Evolutionary conservation across 2,329 filamentous ascomycete genomes (phyloP), one percentile per base, ranked within the genome.

Genomic region (Claviceps quebecensis): DNA sequence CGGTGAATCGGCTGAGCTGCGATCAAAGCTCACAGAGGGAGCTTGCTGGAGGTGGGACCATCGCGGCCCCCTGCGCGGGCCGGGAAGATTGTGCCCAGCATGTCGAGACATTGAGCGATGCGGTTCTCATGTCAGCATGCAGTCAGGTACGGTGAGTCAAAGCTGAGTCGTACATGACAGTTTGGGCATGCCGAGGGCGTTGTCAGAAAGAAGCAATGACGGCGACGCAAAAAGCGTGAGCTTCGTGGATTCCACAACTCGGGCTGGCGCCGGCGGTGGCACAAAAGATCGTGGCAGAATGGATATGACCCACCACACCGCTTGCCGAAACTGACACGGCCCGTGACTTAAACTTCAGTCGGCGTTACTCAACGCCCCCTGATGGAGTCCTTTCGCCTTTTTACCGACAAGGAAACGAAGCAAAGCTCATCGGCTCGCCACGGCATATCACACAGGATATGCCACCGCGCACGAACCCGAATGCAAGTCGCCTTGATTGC

Each of bases 21-120:
- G 67, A 54, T 79, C 75, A 57, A 69, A 59, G 61, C 69, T 73
- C 34, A 68, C 66, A 48, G 63, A 69, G 63, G 73, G 76, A 60
- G 73, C 66, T 55, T 79, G 75, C 44, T 75, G 73, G 48, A 78
- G 67, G 58, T 77, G 76, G 48, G 72, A 69, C 74, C 74, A 76
- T 55, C 71, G 73, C 52, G 70, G 66, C 41, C 67, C 66, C 61
- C 67, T 74, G 56, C 72, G 73, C 54, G 72, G 63, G 57, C 67
- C 67, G 56, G 69, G 65, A 53, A 69, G 64, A 39, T 66, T 60
- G 50, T 60, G 57, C 54, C 61, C 59, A 55, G 64, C 68, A 68
- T 72, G 65, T 61, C 69, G 70, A 57, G 68, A 67, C 69, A 72
- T 70, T 56, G 58, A 49, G 53, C 50, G 52, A 49, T 46, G 47